These are phyloP conservation scores for Aspergillus nanangensis DNA, from an alignment of 495 filamentous ascomycete species.

Conservation along the genomic window DNA sequence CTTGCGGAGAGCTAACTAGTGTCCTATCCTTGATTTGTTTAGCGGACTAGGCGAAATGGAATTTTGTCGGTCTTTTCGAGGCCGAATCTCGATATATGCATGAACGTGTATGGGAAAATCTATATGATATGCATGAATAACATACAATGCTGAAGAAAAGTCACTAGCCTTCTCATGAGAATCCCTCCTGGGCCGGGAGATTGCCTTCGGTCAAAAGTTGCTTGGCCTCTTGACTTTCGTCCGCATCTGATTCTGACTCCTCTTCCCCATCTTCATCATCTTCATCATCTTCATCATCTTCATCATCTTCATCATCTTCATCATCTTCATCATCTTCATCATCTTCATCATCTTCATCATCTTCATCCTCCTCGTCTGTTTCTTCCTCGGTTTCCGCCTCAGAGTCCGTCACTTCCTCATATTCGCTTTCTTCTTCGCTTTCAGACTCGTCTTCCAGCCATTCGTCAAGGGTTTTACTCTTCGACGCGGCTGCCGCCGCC, in stretches of 20 bases:
- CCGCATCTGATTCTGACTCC: constrained; percentile 14
- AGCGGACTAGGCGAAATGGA: too few species aligned
- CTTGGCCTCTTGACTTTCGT: constrained; percentile 10
- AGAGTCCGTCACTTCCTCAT: constrained; percentile 44
- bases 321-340: constrained; percentile 5
- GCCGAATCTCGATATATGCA: too few species aligned
- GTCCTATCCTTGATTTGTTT: too few species aligned
- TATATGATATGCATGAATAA: too few species aligned
- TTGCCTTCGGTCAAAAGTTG: constrained; percentile 9
- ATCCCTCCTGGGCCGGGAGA: too few species aligned
- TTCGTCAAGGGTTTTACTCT: constrained; percentile 76
- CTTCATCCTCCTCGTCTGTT: constrained; percentile 7
- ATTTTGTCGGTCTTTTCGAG: too few species aligned
- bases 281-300: constrained; percentile 42
- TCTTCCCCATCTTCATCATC: constrained; percentile 9
- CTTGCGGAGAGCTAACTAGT: too few species aligned
- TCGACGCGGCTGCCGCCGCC: constrained; percentile 18
- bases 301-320: constrained; percentile 44
- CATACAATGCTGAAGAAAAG: too few species aligned
- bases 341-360: neutral
- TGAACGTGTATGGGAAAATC: too few species aligned
- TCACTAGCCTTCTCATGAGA: too few species aligned
- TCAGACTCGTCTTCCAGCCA: constrained; percentile 65
- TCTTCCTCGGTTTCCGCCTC: constrained; percentile 48
- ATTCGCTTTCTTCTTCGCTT: constrained; percentile 42